Evolutionary conservation across 2,329 filamentous ascomycete genomes (phyloP).

Genomic region (Paradendryphiella salina): DNA sequence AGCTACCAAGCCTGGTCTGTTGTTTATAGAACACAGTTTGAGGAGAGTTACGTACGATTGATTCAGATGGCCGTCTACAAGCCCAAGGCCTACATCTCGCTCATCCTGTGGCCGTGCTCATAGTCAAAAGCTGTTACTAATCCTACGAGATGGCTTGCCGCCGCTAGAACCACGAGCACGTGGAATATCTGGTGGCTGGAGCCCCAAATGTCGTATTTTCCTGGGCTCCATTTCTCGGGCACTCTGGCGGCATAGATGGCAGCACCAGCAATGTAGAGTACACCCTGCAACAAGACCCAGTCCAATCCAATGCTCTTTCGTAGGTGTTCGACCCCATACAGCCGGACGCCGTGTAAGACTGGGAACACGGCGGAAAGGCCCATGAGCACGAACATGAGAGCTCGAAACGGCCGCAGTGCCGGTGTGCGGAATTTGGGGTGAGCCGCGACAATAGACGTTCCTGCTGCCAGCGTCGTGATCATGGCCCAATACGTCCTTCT

Average conservation of each 20-base stretch:
- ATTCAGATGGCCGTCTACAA: not conserved
- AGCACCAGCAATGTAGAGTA: slow-evolving; percentile 83
- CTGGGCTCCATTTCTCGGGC: slow-evolving; percentile 79
- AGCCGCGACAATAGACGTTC: slow-evolving; percentile 75
- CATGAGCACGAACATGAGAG: slow-evolving; percentile 85
- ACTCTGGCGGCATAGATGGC: slow-evolving; percentile 82
- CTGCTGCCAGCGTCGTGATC: slow-evolving; percentile 76
- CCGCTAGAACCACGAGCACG: slow-evolving; percentile 81
- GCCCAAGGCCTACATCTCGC: slow-evolving; percentile 3
- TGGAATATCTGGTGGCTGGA: slow-evolving; percentile 97
- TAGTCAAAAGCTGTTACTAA: slow-evolving; percentile 85
- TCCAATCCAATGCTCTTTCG: slow-evolving; percentile 74
- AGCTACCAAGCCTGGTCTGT: not conserved
- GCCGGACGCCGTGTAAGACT: slow-evolving; percentile 71
- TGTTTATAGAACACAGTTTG: not conserved
- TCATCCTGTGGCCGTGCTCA: slow-evolving; percentile 61
- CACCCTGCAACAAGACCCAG: slow-evolving; percentile 79
- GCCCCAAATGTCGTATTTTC: slow-evolving; percentile 85
- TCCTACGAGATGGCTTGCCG: slow-evolving; percentile 77
- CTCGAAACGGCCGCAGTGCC: slow-evolving; percentile 79
- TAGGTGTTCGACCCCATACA: slow-evolving; percentile 69
- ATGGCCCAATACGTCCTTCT: slow-evolving; percentile 74
- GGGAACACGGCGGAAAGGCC: slow-evolving; percentile 83
- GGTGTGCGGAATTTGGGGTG: slow-evolving; percentile 83
- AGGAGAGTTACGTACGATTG: not conserved